Conservation (phyloP, 345 rosid species). For the Brassica incana region DNA sequence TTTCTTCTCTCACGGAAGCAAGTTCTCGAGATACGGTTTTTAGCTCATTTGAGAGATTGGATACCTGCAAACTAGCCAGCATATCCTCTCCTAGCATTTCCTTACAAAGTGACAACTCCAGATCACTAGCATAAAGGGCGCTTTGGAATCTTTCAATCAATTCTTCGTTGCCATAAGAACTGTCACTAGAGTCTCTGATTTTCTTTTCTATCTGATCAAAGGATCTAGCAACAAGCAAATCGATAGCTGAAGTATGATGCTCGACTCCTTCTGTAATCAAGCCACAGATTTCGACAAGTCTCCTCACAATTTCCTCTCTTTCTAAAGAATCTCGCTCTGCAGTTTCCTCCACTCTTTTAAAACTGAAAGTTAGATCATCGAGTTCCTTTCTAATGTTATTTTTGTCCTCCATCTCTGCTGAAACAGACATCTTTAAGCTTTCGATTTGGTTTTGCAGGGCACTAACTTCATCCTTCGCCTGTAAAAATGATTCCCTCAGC, state of each 20-base stretch:
- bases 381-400: conserved; percentile 51
- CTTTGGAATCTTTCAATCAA: conserved; percentile 57
- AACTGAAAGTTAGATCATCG: conserved; percentile 42
- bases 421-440: conserved; percentile 55
- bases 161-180: conserved; percentile 43
- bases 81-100: conserved; percentile 64
- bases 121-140: conserved; percentile 63
- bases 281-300: conserved; percentile 65
- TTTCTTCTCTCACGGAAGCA: conserved; percentile 58
- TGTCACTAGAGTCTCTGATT: conserved; percentile 37
- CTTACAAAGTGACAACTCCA: conserved; percentile 60
- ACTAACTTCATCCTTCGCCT: conserved; percentile 53
- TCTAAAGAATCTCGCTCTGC: conserved; percentile 47
- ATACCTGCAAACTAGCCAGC: conserved; percentile 48
- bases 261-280: conserved; percentile 43
- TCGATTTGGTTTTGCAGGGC: conserved; percentile 59
- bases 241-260: conserved; percentile 43
- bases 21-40: conserved; percentile 49
- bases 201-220: conserved; percentile 57
- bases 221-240: conserved; percentile 53
- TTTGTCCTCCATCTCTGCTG: conserved; percentile 66
- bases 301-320: conserved; percentile 57
- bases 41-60: conserved; percentile 50
- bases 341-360: conserved; percentile 49
- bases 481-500: conserved; percentile 65